These are phyloP conservation scores for Aspergillus asperescens DNA, from an alignment of 495 filamentous ascomycete genomes.

Conservation along the genomic window DNA sequence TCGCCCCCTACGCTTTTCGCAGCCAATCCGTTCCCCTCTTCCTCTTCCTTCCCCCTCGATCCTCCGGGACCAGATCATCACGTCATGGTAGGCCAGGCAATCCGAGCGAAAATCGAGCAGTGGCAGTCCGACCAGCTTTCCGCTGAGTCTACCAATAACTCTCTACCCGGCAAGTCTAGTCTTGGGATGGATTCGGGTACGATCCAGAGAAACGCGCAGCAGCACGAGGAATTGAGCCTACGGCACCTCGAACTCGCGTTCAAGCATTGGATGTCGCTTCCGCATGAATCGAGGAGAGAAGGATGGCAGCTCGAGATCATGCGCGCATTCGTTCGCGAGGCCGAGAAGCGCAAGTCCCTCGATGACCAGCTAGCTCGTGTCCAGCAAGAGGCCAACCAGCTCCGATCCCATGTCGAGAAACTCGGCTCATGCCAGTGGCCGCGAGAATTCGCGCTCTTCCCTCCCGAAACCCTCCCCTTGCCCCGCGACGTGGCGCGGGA, in stretches of 20 bases:
- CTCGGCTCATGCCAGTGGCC: slow-evolving; percentile 64
- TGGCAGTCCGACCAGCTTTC: slow-evolving; percentile 48
- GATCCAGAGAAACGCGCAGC: slow-evolving; percentile 45
- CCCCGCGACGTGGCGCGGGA: slow-evolving; percentile 43
- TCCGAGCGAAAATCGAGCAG: slow-evolving; percentile 58
- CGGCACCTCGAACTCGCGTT: slow-evolving; percentile 66
- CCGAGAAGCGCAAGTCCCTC: slow-evolving; percentile 57
- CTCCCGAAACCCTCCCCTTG: slow-evolving; percentile 58
- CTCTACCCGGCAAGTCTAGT: slow-evolving; percentile 23
- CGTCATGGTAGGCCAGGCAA: slow-evolving; percentile 60
- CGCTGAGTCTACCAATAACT: slow-evolving; percentile 22
- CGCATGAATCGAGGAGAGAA: slow-evolving; percentile 52
- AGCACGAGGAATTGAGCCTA: slow-evolving; percentile 55
- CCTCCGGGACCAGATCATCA: slow-evolving; percentile 66
- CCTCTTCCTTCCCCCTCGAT: slow-evolving; percentile 67
- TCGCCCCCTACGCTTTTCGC: slow-evolving; percentile 71
- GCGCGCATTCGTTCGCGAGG: slow-evolving; percentile 62
- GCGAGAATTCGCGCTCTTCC: slow-evolving; percentile 62
- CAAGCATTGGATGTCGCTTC: slow-evolving; percentile 60
- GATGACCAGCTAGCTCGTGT: slow-evolving; percentile 57
- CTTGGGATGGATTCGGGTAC: slow-evolving; percentile 31
- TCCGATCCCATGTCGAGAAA: slow-evolving; percentile 64
- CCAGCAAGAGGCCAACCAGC: slow-evolving; percentile 66
- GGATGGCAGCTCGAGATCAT: slow-evolving; percentile 76
- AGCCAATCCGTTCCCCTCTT: slow-evolving; percentile 61